Base-by-base conservation (phyloP, 225 moss, liverwort and hornwort genomes). In the Antitrichia curtipendula region DNA sequence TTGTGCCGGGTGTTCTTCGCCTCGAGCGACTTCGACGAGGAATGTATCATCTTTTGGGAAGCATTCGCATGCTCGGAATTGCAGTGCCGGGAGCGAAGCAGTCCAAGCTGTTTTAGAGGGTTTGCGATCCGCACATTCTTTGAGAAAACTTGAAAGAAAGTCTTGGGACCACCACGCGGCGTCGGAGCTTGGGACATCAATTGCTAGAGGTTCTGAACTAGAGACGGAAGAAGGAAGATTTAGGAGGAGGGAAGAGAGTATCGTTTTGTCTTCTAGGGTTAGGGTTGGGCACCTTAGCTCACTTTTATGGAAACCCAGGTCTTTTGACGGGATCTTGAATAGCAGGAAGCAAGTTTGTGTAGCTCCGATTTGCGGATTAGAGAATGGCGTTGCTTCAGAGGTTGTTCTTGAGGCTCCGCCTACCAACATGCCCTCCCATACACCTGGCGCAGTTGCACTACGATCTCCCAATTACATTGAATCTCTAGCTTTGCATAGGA, bases 201-300 rank as follows among this genome's bases (percentile, higher is more conserved):
- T 59, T 84, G 72, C 65, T 43, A 85, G 87, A 79, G 88, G 36
- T 31, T 84, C 25, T 54, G 92, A 86, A 36, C n/a, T 72, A 29
- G 83, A 86, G 85, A 72, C 87, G n/a, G 88, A 76, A 54, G 78
- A 88, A 52, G 81, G 74, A 58, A 81, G 75, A 43, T 72, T 80
- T 49, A 62, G 85, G 65, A 78, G 71, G 50, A 81, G 82, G 75
- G 72, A 58, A 52, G 88, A 88, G 80, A 86, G 80, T 76, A 69
- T 64, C 70, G 59, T 60, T 78, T 84, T 84, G 72, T 84, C 80
- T 85, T 89, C 90, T 89, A 92, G 92, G 91, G 90, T 94, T 94
- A 92, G 92, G 94, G 87, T 86, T 90, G 85, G 82, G 34, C 81
- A 63, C 57, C 61, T 69, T 18, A 66, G 82, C 64, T 22, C 75